Evolutionary conservation across 2,329 filamentous ascomycete species (phyloP), one percentile per base, ranked within the genome.

Genomic region (Fusarium neocosmosporiellum): DNA sequence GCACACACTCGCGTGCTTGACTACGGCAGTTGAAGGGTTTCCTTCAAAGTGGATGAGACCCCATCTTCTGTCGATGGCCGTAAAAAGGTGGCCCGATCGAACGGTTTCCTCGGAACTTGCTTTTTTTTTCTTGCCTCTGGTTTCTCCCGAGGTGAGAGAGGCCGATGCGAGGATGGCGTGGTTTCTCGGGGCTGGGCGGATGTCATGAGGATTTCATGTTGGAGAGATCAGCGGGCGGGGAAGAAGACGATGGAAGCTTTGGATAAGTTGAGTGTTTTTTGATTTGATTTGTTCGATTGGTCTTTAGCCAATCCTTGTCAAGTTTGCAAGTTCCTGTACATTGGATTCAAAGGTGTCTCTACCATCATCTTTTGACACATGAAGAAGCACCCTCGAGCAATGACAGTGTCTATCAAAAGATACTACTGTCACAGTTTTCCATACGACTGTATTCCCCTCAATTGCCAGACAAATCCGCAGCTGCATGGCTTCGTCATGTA

Each of bases 171-270:
- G 27, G 14, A 61, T 68, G 58, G 67, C 67, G 58, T 70, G 58
- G 48, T 37, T 43, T 37, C 34, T 55, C 31, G 67, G 50, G 48
- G 55, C 22, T 69, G 48, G 48, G 60, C 59, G 53, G 64, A 66
- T 66, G 66, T 41, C 55, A 70, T 59, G 53, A 53, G 46, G 46
- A 53, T 53, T 53, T 48, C 16, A 48, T 64, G 55, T 60, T 69
- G 48, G 66, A 34, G 50, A 53, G 66, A 70, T 70, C 67, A 37
- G 60, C 67, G 37, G 65, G 43, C 54, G 65, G 65, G 43, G 24
- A 50, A 27, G 46, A 31, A 22, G 37, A 48, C 6, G 58, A n/a
- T 29, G 46, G 53, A 55, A 55, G 33, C 53, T 36, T 3, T 36
- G 16, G 22, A 27, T 20, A 18, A 5, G n/a, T 1, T 34, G 48